Evolutionary conservation across 441 rosid species (phyloP), one percentile per base, ranked within the genome.

Genomic region (Populus hybrid): DNA sequence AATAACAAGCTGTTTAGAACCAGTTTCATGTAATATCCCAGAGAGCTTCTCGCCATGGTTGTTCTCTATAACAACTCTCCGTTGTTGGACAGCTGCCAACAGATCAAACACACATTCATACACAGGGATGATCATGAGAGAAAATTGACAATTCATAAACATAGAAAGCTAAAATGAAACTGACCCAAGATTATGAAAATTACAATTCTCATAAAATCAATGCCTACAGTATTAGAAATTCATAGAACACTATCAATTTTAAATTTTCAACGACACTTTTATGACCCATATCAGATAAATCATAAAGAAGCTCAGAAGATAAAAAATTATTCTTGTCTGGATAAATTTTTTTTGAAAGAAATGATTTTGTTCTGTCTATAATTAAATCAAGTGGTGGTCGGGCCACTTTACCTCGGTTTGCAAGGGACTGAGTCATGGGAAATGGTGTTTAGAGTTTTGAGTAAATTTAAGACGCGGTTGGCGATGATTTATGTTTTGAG

Each of bases 21-120:
- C 89, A 0, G 98, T 92, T 68, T 93, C 94, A 64, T 89, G 95
- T 38, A 93, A 86, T 66, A 90, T 78, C 61, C 99, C 97, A 1
- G 90, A 88, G 8, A 95, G 97, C 77, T 88, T 95, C 81, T 95
- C 92, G 7, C 95, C 94, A 63, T 88, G 85, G 42, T 59, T 69
- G 83, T 93, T 93, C 84, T 73, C 81, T 69, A 95, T 76, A 10
- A 88, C 78, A 69, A 95, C 74, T 82, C 83, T 90, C 77, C 33
- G 72, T 20, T 65, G 83, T 4, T 75, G 82, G 53, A 26, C 75
- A 79, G 40, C 83, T 76, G 70, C 26, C 76, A n/a, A 76, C 64
- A 50, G 74, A 42, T 23, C 73, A 68, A 71, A 53, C 16, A 33
- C 10, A 18, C 2, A 68, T 24, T 23, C 5, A 64, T n/a, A 10